Evolutionary conservation across 2,329 filamentous ascomycete genomes (phyloP).

Genomic region (Xylaria sp.): DNA sequence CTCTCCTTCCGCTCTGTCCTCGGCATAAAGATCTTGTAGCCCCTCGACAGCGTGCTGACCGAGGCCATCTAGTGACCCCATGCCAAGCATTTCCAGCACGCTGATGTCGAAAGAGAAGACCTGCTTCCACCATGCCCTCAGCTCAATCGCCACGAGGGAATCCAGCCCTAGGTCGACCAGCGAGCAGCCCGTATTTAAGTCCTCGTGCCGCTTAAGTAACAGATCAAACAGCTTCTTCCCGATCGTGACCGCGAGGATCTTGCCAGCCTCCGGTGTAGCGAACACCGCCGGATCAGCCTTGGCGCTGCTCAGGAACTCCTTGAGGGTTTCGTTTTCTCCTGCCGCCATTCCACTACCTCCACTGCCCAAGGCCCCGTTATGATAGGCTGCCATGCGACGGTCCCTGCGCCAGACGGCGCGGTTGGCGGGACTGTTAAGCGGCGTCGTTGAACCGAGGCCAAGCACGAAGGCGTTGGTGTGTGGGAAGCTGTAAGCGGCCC

Average conservation of each 20-base stretch:
- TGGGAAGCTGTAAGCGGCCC: background rate
- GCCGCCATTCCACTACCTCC: constrained; percentile 1
- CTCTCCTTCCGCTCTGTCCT: no score
- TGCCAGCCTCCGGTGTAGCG: constrained; percentile 2
- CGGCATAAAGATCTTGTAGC: background rate
- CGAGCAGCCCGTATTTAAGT: constrained; percentile 12
- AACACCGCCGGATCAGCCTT: constrained; percentile 13
- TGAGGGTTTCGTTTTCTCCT: constrained; percentile 5
- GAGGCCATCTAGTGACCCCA: constrained; percentile 21
- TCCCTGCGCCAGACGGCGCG: constrained; percentile 17
- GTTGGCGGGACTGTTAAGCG: constrained; percentile 14
- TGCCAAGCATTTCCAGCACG: constrained; percentile 22
- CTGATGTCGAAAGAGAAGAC: constrained; percentile 23
- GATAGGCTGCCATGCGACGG: constrained; percentile 25
- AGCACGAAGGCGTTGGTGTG: constrained; percentile 13
- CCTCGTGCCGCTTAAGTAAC: constrained; percentile 20
- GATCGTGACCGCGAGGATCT: constrained; percentile 15
- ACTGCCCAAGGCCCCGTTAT: constrained; percentile 10
- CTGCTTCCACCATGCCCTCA: constrained; percentile 45
- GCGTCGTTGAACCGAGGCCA: constrained; percentile 12
- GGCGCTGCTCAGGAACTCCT: constrained; percentile 13
- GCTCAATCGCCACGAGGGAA: constrained; percentile 33
- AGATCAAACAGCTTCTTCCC: constrained; percentile 20
- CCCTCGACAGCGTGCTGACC: constrained; percentile 22
- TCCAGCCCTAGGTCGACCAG: constrained; percentile 22